A percentile compares a stretch with the other conserved stretches of the same genome.
These are phyloP conservation scores for Dryadomyces sulphureus DNA, from an alignment of 2,329 filamentous ascomycete genomes.

Conservation along the genomic window DNA sequence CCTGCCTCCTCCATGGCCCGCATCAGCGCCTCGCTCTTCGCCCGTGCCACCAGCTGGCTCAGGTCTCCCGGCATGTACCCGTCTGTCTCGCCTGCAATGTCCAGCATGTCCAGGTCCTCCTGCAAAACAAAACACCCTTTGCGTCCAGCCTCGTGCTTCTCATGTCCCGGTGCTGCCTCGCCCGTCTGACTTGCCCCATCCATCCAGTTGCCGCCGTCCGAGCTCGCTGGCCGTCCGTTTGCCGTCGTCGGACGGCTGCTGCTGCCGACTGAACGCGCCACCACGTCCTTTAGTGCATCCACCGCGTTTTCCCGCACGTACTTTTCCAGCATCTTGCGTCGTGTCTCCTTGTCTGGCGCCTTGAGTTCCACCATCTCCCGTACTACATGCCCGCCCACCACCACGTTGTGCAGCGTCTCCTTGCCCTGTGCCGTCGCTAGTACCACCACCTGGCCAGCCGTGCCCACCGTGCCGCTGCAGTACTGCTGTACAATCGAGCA, in stretches of 20 bases:
- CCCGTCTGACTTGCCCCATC: slow-evolving; percentile 50
- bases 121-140: slow-evolving; percentile 61
- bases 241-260: slow-evolving; percentile 42
- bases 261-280: neutral
- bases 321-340: slow-evolving; percentile 69
- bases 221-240: slow-evolving; percentile 27
- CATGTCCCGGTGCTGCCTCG: neutral
- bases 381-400: slow-evolving; percentile 83
- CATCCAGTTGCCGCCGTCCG: slow-evolving; percentile 56
- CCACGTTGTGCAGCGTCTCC: slow-evolving; percentile 77
- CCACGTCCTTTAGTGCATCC: neutral
- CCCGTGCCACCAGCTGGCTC: slow-evolving; percentile 68
- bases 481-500: slow-evolving; percentile 73
- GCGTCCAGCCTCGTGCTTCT: slow-evolving; percentile 12
- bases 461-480: slow-evolving; percentile 38
- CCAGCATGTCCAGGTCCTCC: slow-evolving; percentile 71
- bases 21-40: slow-evolving; percentile 84
- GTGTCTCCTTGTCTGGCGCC: slow-evolving; percentile 82
- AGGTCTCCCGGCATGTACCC: slow-evolving; percentile 97
- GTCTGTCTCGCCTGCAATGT: slow-evolving; percentile 85
- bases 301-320: slow-evolving; percentile 44
- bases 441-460: slow-evolving; percentile 65
- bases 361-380: slow-evolving; percentile 82
- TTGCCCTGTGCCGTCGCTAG: slow-evolving; percentile 87
- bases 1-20: slow-evolving; percentile 23